These are phyloP conservation scores for Monosporascus ibericus DNA, from an alignment of 2,329 filamentous ascomycete species.

Conservation along the genomic window DNA sequence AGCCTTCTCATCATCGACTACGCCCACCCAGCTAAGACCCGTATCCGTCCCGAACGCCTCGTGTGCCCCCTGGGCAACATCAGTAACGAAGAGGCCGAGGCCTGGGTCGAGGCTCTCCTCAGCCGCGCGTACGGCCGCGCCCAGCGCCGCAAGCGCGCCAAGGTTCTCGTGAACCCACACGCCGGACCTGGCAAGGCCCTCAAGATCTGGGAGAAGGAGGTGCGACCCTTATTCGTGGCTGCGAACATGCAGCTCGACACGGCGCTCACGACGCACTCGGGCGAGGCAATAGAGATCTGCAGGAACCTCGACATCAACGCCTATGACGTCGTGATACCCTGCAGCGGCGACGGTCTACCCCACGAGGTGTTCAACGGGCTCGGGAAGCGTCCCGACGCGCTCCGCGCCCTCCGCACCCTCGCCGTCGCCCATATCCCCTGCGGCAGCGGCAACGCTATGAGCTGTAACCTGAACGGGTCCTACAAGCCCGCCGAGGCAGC, in stretches of 20 bases:
- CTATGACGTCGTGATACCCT: constrained; percentile 81
- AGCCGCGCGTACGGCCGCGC: constrained; percentile 64
- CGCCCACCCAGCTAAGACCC: neutral
- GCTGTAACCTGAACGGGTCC: constrained; percentile 81
- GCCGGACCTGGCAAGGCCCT: constrained; percentile 74
- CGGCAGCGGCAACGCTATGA: constrained; percentile 91
- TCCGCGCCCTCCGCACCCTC: constrained; percentile 65
- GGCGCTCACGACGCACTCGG: constrained; percentile 62
- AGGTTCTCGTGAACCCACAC: constrained; percentile 86
- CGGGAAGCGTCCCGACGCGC: constrained; percentile 68
- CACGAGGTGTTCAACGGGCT: constrained; percentile 95
- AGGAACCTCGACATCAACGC: constrained; percentile 68
- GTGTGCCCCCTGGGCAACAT: constrained; percentile 9
- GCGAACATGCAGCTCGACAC: constrained; percentile 73
- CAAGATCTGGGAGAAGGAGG: constrained; percentile 67
- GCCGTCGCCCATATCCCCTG: constrained; percentile 86
- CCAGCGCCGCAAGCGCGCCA: constrained; percentile 68
- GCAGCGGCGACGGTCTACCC: constrained; percentile 85
- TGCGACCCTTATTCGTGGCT: constrained; percentile 76
- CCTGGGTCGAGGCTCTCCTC: constrained; percentile 62
- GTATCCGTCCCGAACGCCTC: neutral
- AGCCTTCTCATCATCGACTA: neutral
- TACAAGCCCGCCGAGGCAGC: constrained; percentile 69
- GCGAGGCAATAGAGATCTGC: constrained; percentile 74
- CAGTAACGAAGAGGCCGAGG: constrained; percentile 36